Evolutionary conservation across 176 grass and related monocot genomes (phyloP).

Genomic region (Oryza glumipatula): DNA sequence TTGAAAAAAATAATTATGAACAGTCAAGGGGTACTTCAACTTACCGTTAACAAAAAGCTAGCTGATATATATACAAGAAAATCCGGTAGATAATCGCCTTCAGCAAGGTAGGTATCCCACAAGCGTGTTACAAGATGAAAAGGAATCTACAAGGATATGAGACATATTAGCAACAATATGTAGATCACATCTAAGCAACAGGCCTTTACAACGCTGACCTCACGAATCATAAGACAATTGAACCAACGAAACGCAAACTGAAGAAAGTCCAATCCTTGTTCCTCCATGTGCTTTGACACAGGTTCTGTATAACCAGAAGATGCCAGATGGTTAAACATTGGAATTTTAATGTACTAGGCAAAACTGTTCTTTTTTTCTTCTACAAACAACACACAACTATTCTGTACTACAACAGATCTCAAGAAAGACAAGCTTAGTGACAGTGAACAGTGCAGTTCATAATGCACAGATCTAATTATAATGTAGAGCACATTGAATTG

Average conservation of each 20-base stretch:
- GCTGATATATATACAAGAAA: constrained; percentile 99
- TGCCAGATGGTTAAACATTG: background rate
- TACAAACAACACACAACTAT: background rate
- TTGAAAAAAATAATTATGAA: background rate
- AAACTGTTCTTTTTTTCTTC: background rate
- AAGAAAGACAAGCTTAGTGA: background rate
- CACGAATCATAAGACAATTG: constrained; percentile 96
- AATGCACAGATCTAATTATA: background rate
- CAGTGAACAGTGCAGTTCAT: background rate
- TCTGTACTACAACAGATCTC: background rate
- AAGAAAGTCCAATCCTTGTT: constrained; percentile 96
- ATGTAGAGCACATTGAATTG: background rate
- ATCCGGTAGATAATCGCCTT: constrained; percentile 92
- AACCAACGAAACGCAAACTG: constrained; percentile 99
- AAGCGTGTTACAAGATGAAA: constrained; percentile 92
- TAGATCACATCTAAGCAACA: background rate
- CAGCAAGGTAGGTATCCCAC: constrained; percentile 96
- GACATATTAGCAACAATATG: background rate
- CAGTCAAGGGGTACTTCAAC: constrained; percentile 14
- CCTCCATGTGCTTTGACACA: constrained; percentile 94
- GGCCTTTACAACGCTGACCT: constrained; percentile 49
- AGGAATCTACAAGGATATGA: constrained; percentile 67
- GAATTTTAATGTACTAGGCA: background rate
- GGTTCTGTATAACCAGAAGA: constrained; percentile 62
- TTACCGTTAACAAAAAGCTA: constrained; percentile 96